Percentiles rank a stretch among this genome's conserved stretches.
Conservation (phyloP, 2,329 filamentous ascomycete species). For the Dendryphion nanum region DNA sequence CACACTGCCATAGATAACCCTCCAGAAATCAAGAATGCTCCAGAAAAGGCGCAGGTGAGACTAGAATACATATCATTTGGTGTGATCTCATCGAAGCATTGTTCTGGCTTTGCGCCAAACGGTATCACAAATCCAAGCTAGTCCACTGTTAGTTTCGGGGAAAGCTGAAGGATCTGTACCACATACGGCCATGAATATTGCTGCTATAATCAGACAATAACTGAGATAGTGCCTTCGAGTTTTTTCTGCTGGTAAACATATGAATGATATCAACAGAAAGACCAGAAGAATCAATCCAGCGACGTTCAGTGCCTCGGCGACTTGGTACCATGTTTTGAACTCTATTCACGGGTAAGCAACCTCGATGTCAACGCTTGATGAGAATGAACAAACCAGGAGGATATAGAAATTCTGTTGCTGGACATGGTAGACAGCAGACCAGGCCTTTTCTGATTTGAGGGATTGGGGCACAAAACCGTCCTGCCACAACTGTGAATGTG, state of each 20-base stretch:
- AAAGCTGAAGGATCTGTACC: background rate
- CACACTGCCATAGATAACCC: slow-evolving; percentile 84
- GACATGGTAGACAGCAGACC: slow-evolving; percentile 87
- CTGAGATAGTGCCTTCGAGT: slow-evolving; percentile 92
- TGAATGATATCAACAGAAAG: slow-evolving; percentile 78
- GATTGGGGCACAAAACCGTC: slow-evolving; percentile 58
- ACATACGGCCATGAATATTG: slow-evolving; percentile 77
- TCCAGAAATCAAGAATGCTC: slow-evolving; percentile 79
- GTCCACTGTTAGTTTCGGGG: slow-evolving; percentile 6
- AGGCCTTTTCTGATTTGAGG: slow-evolving; percentile 46
- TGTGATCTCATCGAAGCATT: slow-evolving; percentile 88
- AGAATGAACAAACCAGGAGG: slow-evolving; percentile 49
- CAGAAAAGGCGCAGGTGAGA: slow-evolving; percentile 81
- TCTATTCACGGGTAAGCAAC: slow-evolving; percentile 32
- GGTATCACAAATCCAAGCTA: slow-evolving; percentile 90
- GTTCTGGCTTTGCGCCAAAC: slow-evolving; percentile 70
- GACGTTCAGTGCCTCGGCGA: slow-evolving; percentile 82
- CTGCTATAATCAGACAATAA: slow-evolving; percentile 75
- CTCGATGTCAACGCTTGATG: background rate
- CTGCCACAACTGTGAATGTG: slow-evolving; percentile 51
- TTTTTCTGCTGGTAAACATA: slow-evolving; percentile 78
- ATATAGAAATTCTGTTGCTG: slow-evolving; percentile 75
- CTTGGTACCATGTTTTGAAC: slow-evolving; percentile 57
- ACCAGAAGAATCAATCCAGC: slow-evolving; percentile 67
- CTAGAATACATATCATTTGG: slow-evolving; percentile 87